Evolutionary conservation across 352 stramenopile species (phyloP).

Genomic region (Poterioochromonas sp.): DNA sequence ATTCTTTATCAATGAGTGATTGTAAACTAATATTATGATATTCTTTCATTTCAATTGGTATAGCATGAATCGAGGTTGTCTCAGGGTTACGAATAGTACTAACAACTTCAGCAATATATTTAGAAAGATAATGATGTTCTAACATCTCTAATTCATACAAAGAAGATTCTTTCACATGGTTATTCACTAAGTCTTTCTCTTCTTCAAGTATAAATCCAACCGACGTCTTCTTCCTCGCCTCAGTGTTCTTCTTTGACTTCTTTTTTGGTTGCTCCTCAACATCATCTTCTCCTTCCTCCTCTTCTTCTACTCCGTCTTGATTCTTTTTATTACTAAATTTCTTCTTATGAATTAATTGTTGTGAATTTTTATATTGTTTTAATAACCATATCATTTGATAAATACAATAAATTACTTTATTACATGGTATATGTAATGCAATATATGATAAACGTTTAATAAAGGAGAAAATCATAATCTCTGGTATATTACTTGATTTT

Average conservation of each 20-base stretch:
- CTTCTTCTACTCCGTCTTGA: neutral
- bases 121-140: neutral
- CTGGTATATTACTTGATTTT: slow-evolving; percentile 29
- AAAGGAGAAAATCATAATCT: neutral
- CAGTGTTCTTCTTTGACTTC: neutral
- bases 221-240: neutral
- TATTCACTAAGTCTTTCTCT: neutral
- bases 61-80: neutral
- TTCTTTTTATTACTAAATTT: neutral
- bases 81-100: neutral
- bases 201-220: neutral
- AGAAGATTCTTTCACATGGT: neutral
- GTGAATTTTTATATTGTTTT: neutral
- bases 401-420: slow-evolving; percentile 4
- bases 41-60: neutral
- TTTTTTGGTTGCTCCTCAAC: neutral
- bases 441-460: slow-evolving; percentile 16
- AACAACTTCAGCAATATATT: neutral
- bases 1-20: no score
- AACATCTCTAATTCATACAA: slow-evolving; percentile 17
- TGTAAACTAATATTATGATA: no score
- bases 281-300: neutral
- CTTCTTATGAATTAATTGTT: neutral
- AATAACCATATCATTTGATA: slow-evolving; percentile 22
- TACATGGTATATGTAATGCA: neutral